Base-by-base conservation (phyloP, 1,284 basidiomycete genomes). In the Xerocomus nothofagi region DNA sequence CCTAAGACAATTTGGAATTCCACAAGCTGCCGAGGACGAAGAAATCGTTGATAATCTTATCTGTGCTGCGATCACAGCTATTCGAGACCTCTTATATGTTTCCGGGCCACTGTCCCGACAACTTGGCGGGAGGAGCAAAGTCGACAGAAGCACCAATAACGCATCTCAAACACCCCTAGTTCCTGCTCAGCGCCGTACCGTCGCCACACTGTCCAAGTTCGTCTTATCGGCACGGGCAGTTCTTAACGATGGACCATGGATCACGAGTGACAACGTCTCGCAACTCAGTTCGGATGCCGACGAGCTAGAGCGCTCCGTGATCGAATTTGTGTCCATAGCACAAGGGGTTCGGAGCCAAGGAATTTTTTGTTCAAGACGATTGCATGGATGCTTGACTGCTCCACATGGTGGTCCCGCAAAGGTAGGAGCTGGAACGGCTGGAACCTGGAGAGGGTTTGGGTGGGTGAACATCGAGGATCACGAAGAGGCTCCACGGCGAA, bases 151-250 rank as follows among this genome's bases (percentile, higher is more conserved):
- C 24, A 47, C 57, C 4, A 66, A 54, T 14, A 63, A 59, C 24
- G 67, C 62, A 2, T 68, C 69, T 27, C 67, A 69, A 24, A 69
- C 65, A 24, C 58, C 68, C n/a, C 47, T 71, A 23, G 44, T 70
- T 30, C 62, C 69, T 31, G 70, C 68, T 12, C 68, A 69, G 40
- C 66, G 67, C 38, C 68, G 69, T 21, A 59, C 60, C 20, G 61
- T 71, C 38, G 67, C 70, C 3, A 69, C 69, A 2, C 62, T 71
- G 21, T 69, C 67, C 34, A 69, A 71, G 48, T 69, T 69, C 31
- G 59, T 71, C 18, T 46, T 70, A 12, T 69, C 67, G 2, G 70
- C 65, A 2, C 59, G 62, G 6, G 69, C 70, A 8, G 57, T 62
- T 37, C 50, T 66, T n/a, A 66, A 66, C 15, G 61, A 66, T 42